Base-by-base conservation (phyloP, 2,329 filamentous ascomycete species). In the Fonsecaea monophora region DNA sequence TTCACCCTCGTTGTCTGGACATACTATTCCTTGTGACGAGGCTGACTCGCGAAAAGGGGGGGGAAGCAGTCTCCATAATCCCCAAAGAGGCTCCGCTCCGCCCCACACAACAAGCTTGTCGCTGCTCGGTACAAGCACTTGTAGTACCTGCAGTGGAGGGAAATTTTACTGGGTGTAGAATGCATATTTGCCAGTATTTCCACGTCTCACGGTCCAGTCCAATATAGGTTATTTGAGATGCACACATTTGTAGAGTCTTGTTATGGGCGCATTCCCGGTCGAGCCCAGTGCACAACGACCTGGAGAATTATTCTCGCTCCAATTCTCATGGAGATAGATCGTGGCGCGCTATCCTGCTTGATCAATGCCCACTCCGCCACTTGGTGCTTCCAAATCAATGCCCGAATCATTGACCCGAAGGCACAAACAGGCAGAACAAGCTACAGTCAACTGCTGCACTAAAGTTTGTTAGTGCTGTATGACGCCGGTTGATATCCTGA, bases 401-500 rank as follows among this genome's bases (percentile, higher is more conserved):
- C 25, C 25, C 25, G 25, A 25, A 18, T 3, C 45, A 9, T 25
- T 25, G 18, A 21, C 25, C 9, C 25, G 18, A 12, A 25, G 7
- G 9, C 8, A 21, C 45, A 18, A 5, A 9, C 18, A 21, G 18
- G 45, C 5, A 12, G 45, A 25, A 25, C 8, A 10, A 25, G 18
- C 6, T 12, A 21, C 45, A 25, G 18, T 50, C 18, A 25, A 50
- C 18, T 25, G 10, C 6, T 18, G 45, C 18, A 25, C 21, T 21
- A 50, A 50, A 21, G 4, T 7, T 10, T 4, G 45, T 25, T 21
- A 25, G 45, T 10, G 18, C 45, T 50, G 9, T 25, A 10, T 25
- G 45, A 7, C 18, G 45, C 53, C 21, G 30, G 8, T 55, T 21
- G 53, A 55, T 55, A 55, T 55, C 53, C 53, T 55, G 53, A 34